Base-by-base conservation (phyloP, 2,329 filamentous ascomycete genomes). In the Mycocentrospora acerina region DNA sequence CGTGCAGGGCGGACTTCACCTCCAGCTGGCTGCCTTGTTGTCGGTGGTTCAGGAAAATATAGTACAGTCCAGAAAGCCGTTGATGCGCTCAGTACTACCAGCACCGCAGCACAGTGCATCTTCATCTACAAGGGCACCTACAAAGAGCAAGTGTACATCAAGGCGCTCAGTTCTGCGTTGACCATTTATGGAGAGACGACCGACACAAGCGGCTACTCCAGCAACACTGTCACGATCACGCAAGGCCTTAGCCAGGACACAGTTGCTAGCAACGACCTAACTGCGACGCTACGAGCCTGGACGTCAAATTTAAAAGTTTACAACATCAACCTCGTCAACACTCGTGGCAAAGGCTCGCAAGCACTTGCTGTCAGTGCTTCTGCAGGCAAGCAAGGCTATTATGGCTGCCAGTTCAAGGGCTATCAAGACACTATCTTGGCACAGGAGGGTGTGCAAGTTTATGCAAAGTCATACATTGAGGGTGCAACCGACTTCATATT, bases 41-140 rank as follows among this genome's bases (percentile, higher is more conserved):
- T 80, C 19, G 64, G 67, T 32, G 55, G 59, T 10, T 64, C 62
- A 13, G 67, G 66, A 25, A 64, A 67, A 25, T 78, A 76, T 58
- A 66, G 66, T 53, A 76, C 59, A 42, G 67, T 84, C 28, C 77
- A 81, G 55, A 64, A 73, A 13, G 82, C 82, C 7, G 74, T 85
- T 40, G 58, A 80, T 51, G 74, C 80, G 4, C 72, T 85, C 7
- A 77, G 74, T n/a, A 76, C 73, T 0, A 68, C 70, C 1, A 71
- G 72, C 6, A 71, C 74, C 2, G 48, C 64, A 1, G 69, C 70
- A 1, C 78, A 82, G 42, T 78, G 75, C 55, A 81, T 86, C 64
- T 85, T 85, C 67, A 78, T 86, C 61, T 60, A 78, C 51, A 62
- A 74, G 16, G 80, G 81, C 7, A 81, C 77, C 24, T 83, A 85